Evolutionary conservation across 2,329 filamentous ascomycete genomes (phyloP), one percentile per base, ranked within the genome.

Genomic region (Colletotrichum tabaci): DNA sequence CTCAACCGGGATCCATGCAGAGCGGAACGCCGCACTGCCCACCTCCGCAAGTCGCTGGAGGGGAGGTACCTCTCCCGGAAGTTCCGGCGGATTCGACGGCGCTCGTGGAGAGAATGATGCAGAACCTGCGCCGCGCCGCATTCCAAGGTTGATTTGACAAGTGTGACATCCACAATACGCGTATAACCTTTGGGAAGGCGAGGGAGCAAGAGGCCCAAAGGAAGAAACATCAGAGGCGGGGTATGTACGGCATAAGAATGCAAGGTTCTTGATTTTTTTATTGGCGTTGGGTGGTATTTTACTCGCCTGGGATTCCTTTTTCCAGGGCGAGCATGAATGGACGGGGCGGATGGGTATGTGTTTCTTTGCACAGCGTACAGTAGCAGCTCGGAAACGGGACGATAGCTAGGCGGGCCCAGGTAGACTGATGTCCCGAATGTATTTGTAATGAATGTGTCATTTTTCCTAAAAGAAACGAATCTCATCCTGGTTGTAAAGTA

Each of bases 21-120:
- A 60, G 18, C 16, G 13, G 21, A 4, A 18, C 55, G 15, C 47
- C 65, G 56, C 12, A 49, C 15, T 23, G 49, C 40, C 58, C 55
- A 21, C 12, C 52, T 7, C 40, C 40, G 16, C 13, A 44, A 53
- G 44, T 46, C 21, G 9, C 65, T 56, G 57, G 74, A 50, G n/a
- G 58, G 47, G 56, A 72, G 56, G 47, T 80, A 46, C 81, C 80
- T 18, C 82, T 85, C 61, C 78, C 83, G 2, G 83, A 85, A 65
- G 82, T 84, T 26, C 82, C 84, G 13, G 76, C 79, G 60, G 84
- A 85, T 74, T 85, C 83, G n/a, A 83, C 84, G 79, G 80, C 84
- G 35, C 81, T 89, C 50, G 83, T 89, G 55, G 86, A 88, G 76
- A 84, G 83, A 72, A 86, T 89, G 82, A 85, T 89, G 82, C 76